These are phyloP conservation scores for Papilionanthe hybrid DNA, from an alignment of 116 monocot species.

Conservation along the genomic window DNA sequence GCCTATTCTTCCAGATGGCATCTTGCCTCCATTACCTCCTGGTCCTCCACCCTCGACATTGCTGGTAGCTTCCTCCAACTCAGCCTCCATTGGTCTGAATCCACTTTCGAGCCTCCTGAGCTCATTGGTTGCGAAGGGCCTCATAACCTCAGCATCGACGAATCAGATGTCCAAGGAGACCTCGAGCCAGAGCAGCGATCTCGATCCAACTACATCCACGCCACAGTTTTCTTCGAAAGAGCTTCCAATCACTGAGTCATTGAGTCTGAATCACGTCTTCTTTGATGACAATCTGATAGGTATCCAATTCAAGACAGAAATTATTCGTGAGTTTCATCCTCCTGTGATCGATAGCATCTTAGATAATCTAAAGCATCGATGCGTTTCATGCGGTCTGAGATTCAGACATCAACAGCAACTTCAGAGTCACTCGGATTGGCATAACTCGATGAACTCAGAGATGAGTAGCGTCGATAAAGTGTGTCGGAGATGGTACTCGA, in stretches of 20 bases:
- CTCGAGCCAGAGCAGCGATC: constrained; percentile 10
- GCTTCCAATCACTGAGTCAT: not conserved
- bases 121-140: constrained; percentile 66
- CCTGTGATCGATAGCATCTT: constrained; percentile 38
- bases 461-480: constrained; percentile 7
- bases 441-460: constrained; percentile 19
- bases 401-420: constrained; percentile 37
- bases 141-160: constrained; percentile 45
- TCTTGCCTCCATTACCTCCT: constrained; percentile 55
- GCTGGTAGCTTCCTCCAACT: constrained; percentile 5
- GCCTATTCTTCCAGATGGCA: not conserved
- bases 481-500: constrained; percentile 48
- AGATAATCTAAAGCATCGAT: constrained; percentile 46
- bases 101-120: constrained; percentile 60
- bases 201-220: constrained; percentile 1
- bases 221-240: constrained; percentile 3
- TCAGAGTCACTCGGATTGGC: constrained; percentile 40
- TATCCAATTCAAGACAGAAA: constrained; percentile 50
- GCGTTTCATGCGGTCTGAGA: constrained; percentile 44
- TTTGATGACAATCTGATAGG: constrained; percentile 34
- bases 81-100: constrained; percentile 11
- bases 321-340: constrained; percentile 45
- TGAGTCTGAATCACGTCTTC: not conserved
- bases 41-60: constrained; percentile 50
- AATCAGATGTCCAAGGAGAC: constrained; percentile 6